A percentile compares a stretch with the other conserved stretches of the same genome.
These are phyloP conservation scores for Syzygium aqueum DNA, from an alignment of 345 rosid species.

Conservation along the genomic window DNA sequence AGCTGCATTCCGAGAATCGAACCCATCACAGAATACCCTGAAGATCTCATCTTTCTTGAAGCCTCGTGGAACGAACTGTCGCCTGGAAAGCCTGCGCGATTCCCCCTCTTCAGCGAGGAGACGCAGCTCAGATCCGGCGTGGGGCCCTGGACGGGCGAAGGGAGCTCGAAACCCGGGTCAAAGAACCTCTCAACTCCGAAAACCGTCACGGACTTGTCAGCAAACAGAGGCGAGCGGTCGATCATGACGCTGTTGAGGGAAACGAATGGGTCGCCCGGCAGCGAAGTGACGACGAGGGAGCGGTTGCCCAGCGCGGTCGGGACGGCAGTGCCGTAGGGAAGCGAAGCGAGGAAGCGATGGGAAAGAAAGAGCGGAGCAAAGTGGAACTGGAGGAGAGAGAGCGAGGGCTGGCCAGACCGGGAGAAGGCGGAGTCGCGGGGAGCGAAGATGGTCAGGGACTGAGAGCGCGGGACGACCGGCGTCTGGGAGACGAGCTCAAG, in stretches of 20 bases:
- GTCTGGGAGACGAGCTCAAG: constrained; percentile 22
- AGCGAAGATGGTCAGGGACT: constrained; percentile 39
- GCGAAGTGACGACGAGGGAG: constrained; percentile 25
- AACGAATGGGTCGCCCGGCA: constrained; percentile 1
- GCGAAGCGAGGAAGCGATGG: constrained; percentile 18
- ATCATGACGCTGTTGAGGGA: constrained; percentile 28
- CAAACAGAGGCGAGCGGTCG: constrained; percentile 12
- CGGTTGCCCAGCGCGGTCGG: constrained; percentile 25
- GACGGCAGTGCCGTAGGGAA: constrained; percentile 20
- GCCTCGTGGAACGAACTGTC: constrained; percentile 11
- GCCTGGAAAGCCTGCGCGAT: background rate
- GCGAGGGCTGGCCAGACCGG: constrained; percentile 36
- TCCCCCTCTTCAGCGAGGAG: background rate
- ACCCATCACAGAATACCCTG: constrained; percentile 29
- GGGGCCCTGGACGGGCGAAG: background rate
- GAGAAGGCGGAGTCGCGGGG: constrained; percentile 34
- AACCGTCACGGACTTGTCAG: constrained; percentile 27
- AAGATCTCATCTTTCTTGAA: constrained; percentile 14
- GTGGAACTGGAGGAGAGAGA: constrained; percentile 31
- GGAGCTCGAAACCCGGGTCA: constrained; percentile 7
- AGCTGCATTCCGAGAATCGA: constrained; percentile 37
- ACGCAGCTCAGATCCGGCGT: background rate
- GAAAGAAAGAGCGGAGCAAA: constrained; percentile 26
- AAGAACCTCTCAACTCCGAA: constrained; percentile 25
- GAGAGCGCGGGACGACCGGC: constrained; percentile 6